Evolutionary conservation across 441 rosid genomes (phyloP), one percentile per base, ranked within the genome.

Genomic region (Biscutella auriculata): DNA sequence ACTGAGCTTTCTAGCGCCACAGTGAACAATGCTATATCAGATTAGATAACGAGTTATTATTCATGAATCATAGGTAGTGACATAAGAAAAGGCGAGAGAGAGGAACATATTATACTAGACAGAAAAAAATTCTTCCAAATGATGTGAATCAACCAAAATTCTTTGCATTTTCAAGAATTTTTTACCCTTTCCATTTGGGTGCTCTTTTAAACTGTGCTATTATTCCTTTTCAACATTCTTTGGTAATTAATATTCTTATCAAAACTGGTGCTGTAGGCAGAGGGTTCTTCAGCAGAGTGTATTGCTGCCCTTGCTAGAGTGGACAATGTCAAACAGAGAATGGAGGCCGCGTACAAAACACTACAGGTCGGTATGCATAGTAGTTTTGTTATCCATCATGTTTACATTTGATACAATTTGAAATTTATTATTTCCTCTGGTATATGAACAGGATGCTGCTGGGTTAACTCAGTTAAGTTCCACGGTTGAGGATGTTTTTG

Each of bases 401-500:
- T 36, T 30, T 7, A 19, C 9, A 26, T 23, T 45, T 55, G 29
- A 53, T 19, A 40, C 9, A 14, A 30, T 62, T 45, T 40, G 34
- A 32, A 37, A 44, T 51, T 59, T 25, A 50, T 59, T 25, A 50
- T 65, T 8, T 32, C 29, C 48, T 1, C 43, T 43, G 11, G 51
- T 47, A 44, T 25, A 61, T 42, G 66, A 19, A 57, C 67, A 93
- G 99, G 97, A 93, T 77, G 99, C 99, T 14, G 96, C 96, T 8
- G 99, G 99, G 28, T 80, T 93, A 68, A 80, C 99, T 49, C 96
- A 89, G 74, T 68, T 93, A 63, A 89, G 97, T 70, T 88, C 93
- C n/a, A 93, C 97, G 1, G 99, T 93, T 47, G 99, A 93, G 77
- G 97, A 87, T 79, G 97, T 93, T 10, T 93, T 93, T 66, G 88